Evolutionary conservation across 495 filamentous ascomycete species (phyloP), one percentile per base, ranked within the genome.

Genomic region (Hypomontagnella monticulosa): DNA sequence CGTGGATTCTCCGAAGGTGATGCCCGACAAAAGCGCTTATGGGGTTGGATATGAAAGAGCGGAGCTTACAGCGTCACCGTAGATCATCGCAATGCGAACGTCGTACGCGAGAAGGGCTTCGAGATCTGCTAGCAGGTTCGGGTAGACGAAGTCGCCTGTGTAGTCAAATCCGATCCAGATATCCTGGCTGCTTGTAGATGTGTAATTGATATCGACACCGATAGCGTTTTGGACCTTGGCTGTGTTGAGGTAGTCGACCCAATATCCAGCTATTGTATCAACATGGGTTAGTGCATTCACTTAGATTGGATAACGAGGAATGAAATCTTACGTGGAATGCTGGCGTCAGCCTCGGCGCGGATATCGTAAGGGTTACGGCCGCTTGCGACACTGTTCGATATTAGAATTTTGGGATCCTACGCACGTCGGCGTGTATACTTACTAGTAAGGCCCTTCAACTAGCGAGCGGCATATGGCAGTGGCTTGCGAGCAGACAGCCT

Each of bases 281-380:
- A 6, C 23, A 27, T 27, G 23, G 2, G 23, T 27, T 27, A 27
- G 23, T 27, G 6, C 23, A 6, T 2, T 27, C 23, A 2, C 23
- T 6, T 2, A 6, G 6, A 6, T 2, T 27, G 6, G 23, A 27
- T 27, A 27, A 3, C 2, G 23, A 6, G 23, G 23, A 6, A 6
- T 27, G 6, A 27, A 27, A 27, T 27, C 23, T 27, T 27, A 27
- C 23, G 83, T 1, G 83, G 83, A 3, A 81, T 83, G 9, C 81
- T 80, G 46, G 84, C 84, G 12, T 72, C 44, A 43, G 67, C 72
- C 3, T 78, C 71, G 32, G 83, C 78, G 8, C 85, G 80, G 62
- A 85, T 83, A 57, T 86, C 82, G 46, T 84, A 80, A 10, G 79
- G 73, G 50, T 84, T 84, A 18, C 78, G 78, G 6, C 76, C 74